phyloP scores from a whole-genome alignment of 2,329 filamentous ascomycete genomes.

The Tolypocladium ophioglossoides region DNA sequence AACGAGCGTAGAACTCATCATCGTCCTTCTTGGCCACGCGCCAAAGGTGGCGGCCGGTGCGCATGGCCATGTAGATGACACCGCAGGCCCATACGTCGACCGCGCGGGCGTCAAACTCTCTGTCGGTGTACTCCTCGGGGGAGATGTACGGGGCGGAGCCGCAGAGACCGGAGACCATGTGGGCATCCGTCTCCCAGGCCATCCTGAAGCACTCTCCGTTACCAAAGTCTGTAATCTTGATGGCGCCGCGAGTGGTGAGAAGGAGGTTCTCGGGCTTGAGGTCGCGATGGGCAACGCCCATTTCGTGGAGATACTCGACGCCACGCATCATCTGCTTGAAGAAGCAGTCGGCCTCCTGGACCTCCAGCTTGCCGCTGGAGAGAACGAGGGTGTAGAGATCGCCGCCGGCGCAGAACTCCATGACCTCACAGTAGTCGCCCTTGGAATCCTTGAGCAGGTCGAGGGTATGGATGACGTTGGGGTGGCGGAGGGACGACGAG shows the following conservation, averaged over 20 bases:
- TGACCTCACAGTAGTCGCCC: constrained; percentile 96
- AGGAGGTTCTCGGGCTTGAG: constrained; percentile 95
- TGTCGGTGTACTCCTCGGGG: constrained; percentile 90
- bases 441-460: constrained; percentile 93
- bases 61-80: constrained; percentile 99
- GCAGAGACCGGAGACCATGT: constrained; percentile 96
- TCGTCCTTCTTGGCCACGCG: constrained; percentile 93
- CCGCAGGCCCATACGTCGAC: constrained; percentile 98
- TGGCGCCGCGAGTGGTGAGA: constrained; percentile 78
- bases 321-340: constrained; percentile 99
- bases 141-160: constrained; percentile 96
- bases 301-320: constrained; percentile 98
- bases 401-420: constrained; percentile 97
- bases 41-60: constrained; percentile 92
- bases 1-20: constrained; percentile 93
- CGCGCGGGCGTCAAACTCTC: constrained; percentile 93
- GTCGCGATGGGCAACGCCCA: constrained; percentile 96
- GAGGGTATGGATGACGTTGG: constrained; percentile 95
- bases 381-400: constrained; percentile 92
- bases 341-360: constrained; percentile 89
- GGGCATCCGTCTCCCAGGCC: constrained; percentile 97
- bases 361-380: constrained; percentile 82
- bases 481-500: constrained; percentile 89
- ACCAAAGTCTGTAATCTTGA: constrained; percentile 98
- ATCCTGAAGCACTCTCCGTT: constrained; percentile 99